These are phyloP conservation scores for Plasmodium fragile DNA, from an alignment of 169 alveolate genomes.

Conservation along the genomic window DNA sequence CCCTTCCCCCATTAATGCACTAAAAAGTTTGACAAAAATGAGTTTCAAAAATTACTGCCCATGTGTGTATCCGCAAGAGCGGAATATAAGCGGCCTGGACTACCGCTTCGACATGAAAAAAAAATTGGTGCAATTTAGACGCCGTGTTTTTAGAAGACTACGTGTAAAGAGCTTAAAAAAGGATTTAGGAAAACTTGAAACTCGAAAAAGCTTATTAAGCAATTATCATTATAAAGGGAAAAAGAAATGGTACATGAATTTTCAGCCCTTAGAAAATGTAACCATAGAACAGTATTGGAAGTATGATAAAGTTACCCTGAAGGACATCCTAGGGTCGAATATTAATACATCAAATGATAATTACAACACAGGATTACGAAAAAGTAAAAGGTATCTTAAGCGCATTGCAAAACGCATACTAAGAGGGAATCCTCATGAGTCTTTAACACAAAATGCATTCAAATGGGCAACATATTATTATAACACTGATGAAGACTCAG, in stretches of 20 bases:
- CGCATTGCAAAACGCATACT: conserved; percentile 29
- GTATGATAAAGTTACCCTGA: conserved; percentile 68
- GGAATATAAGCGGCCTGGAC: conserved; percentile 41
- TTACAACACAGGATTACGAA: conserved; percentile 16
- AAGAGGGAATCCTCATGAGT: conserved; percentile 75
- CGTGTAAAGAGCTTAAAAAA: conserved; percentile 17
- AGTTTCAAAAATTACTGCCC: conserved; percentile 57
- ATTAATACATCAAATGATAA: conserved; percentile 3
- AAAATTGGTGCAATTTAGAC: conserved; percentile 11
- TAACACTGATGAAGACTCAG: conserved; percentile 15
- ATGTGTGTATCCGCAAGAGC: conserved; percentile 23
- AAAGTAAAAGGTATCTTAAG: conserved; percentile 63
- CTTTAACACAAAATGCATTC: conserved; percentile 28
- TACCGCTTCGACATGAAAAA: conserved; percentile 17
- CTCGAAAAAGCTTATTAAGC: conserved; percentile 26
- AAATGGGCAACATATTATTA: conserved; percentile 32
- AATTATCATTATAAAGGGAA: conserved; percentile 12
- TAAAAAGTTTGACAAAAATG: not conserved
- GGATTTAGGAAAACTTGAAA: conserved; percentile 38
- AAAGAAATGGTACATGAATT: conserved; percentile 67
- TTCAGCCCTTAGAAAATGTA: conserved; percentile 59
- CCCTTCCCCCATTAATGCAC: not conserved
- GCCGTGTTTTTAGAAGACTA: conserved; percentile 22
- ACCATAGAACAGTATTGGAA: conserved; percentile 75
- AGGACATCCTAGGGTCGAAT: conserved; percentile 50